Evolutionary conservation across 345 rosid genomes (phyloP), one percentile per base, ranked within the genome.

Genomic region (Abelmoschus esculentus): DNA sequence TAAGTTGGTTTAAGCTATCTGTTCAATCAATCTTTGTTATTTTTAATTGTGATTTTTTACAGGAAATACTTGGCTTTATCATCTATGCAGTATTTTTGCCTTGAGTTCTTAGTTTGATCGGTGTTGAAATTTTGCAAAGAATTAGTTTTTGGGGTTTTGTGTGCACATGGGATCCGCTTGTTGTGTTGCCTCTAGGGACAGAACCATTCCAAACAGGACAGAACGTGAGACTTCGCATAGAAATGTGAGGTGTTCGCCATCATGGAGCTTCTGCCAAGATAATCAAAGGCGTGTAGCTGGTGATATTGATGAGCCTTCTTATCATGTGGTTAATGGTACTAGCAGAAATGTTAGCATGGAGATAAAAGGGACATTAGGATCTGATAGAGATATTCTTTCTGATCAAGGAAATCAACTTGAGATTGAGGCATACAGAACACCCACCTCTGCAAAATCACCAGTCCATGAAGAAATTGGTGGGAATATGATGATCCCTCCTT

Each of bases 201-300:
- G 75, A 4, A 87, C 81, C 31, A 50, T 79, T 3, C 82, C 88
- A 7, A 72, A 50, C 76, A 77, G 78, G 65, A 47, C 74, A 44
- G 74, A 61, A 34, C 67, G 71, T 78, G 85, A 84, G 61, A 61
- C 78, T 77, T 57, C 76, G 64, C 81, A 78, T 74, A 67, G 92
- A 59, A 87, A 80, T 76, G 69, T 71, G n/a, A 65, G 83, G 5
- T 84, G 90, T 64, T 93, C 97, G 6, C 98, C 97, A 7, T 83
- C 96, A n/a, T 89, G 95, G 98, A 91, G 90, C 77, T 89, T 93
- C 67, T 87, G 77, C 15, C 82, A 96, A 85, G 98, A 93, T 56
- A 87, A 93, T 58, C 80, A 86, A 80, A 86, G 96, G 75, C 86
- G 97, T 8, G 96, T 91, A 6, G 96, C 97, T 38, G 98, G 89